Base-by-base conservation (phyloP, 495 filamentous ascomycete species). In the Lindgomyces ingoldianus region DNA sequence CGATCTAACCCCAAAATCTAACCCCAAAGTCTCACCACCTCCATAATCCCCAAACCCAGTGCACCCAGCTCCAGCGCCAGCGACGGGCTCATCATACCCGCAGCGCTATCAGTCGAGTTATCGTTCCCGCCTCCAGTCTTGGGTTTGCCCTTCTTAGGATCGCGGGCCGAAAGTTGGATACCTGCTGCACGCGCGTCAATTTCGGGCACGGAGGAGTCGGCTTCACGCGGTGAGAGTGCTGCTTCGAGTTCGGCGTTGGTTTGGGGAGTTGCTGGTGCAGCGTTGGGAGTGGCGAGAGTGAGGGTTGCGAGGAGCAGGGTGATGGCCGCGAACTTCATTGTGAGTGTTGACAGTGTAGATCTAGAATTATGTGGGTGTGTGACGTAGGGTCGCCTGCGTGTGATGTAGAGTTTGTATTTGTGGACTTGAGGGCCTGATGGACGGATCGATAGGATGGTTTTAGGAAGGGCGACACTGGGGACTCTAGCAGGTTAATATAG, bases 271-370 rank as follows among this genome's bases (percentile, higher is more conserved):
- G 19, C 46, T 2, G 62, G 57, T 49, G 57, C 64, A 1, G 57
- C 57, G 33, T 22, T 62, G 8, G 64, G 57, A 30, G 61, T 24
- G n/a, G 64, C 64, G 45, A 67, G 39, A n/a, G 64, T 57, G 42
- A 57, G 44, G 51, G 64, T 57, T 3, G 50, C 57, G 57, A 62
- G 24, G 64, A 67, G 57, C 33, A 67, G 64, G 16, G 64, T 61
- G 41, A 54, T 26, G 27, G 57, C 57, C 0, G 42, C 11, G 57
- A 57, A 62, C 57, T 67, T 61, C 64, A 67, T 67, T 2, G 29
- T 60, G 63, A 24, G 48, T 39, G 33, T 39, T 39, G 24, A 24
- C 25, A 1, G 16, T 26, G 19, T 53, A 39, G 19, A 12, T 41
- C 24, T 41, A 30, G 18, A n/a, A n/a, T n/a, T n/a, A 11, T 52